Conservation (phyloP, 2,329 filamentous ascomycete genomes). For the Magnaporthiopsis incrustans region DNA sequence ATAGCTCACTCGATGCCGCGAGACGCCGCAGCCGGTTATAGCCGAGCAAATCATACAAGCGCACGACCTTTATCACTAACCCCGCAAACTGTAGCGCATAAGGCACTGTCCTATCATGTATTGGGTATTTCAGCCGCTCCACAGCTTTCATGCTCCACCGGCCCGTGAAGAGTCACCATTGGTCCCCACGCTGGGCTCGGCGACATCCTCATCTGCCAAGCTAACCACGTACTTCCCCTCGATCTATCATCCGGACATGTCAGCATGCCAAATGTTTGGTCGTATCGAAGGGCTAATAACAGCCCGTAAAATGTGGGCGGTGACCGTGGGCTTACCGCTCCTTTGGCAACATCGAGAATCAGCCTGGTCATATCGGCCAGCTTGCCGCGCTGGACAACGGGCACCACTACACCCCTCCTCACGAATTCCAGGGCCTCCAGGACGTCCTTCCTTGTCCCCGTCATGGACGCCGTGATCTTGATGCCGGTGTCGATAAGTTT, state of each 20-base stretch:
- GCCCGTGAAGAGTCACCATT: neutral
- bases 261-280: neutral
- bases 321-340: constrained; percentile 7
- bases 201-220: constrained; percentile 9
- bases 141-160: neutral
- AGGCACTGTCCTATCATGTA: no score
- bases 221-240: constrained; percentile 16
- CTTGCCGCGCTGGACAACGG: constrained; percentile 18
- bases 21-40: neutral
- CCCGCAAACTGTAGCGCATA: no score
- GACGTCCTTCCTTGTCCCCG: constrained; percentile 29
- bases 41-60: no score
- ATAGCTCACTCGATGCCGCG: neutral
- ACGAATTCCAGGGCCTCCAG: constrained; percentile 32
- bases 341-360: constrained; percentile 11
- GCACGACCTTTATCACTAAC: no score
- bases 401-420: constrained; percentile 22
- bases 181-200: neutral
- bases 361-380: constrained; percentile 17
- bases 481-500: constrained; percentile 26
- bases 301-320: neutral
- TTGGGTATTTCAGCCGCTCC: neutral
- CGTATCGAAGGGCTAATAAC: no score
- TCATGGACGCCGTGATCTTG: constrained; percentile 25
- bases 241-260: constrained; percentile 1